A percentile compares a stretch with the other conserved stretches of the same genome.
Conservation (phyloP, 164 flowering plant genomes). For the Magnolia officinalis region DNA sequence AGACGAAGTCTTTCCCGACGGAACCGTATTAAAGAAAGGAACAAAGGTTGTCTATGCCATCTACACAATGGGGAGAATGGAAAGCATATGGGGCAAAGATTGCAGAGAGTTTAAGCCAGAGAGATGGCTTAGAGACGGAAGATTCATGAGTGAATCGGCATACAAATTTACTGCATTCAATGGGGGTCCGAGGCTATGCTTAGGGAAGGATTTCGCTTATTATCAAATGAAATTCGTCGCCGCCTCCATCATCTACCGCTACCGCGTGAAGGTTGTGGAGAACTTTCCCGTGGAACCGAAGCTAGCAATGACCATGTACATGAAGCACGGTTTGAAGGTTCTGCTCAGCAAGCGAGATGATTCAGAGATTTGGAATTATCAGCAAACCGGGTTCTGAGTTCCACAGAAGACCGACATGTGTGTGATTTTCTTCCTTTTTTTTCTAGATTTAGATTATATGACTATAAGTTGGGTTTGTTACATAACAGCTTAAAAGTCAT, state of each 20-base stretch:
- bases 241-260: constrained; percentile 64
- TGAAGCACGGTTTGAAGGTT: constrained; percentile 87
- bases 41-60: constrained; percentile 81
- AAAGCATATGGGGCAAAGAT: constrained; percentile 69
- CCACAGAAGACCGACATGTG: neutral
- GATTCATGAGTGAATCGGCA: constrained; percentile 81
- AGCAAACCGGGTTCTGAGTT: neutral
- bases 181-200: constrained; percentile 92
- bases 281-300: constrained; percentile 65
- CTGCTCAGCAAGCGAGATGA: constrained; percentile 44
- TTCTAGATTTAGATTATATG: neutral
- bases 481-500: neutral
- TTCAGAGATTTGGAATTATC: neutral
- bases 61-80: constrained; percentile 93
- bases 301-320: constrained; percentile 86
- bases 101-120: constrained; percentile 82
- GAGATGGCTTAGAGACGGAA: constrained; percentile 85
- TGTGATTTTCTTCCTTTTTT: neutral
- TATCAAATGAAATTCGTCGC: constrained; percentile 88
- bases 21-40: constrained; percentile 73
- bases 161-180: constrained; percentile 93
- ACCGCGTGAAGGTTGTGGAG: constrained; percentile 58
- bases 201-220: constrained; percentile 91
- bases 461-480: neutral
- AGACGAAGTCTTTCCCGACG: constrained; percentile 85